Conservation (phyloP, 441 rosid species). For the Brassica hybrid region DNA sequence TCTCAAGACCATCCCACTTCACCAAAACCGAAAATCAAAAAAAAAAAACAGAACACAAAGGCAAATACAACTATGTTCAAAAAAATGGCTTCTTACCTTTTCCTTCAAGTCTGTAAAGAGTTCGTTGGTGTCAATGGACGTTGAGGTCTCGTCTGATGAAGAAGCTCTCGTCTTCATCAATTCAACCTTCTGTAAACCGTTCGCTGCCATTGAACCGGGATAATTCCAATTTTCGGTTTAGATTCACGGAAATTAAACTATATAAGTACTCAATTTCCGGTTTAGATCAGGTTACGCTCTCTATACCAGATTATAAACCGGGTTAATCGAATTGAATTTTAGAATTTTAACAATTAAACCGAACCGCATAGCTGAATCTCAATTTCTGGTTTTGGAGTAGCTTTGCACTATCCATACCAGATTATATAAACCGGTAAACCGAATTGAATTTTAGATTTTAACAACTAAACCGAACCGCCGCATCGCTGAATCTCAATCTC, state of each 20-base stretch:
- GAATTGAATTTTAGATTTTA: background rate
- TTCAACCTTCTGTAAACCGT: constrained; percentile 60
- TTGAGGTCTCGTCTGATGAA: constrained; percentile 67
- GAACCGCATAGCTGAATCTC: background rate
- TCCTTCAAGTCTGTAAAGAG: constrained; percentile 84
- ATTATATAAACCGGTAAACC: background rate
- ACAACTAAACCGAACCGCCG: background rate
- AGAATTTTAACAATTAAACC: no score
- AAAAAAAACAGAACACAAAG: background rate
- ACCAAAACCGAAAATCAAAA: constrained; percentile 15
- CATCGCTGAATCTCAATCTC: background rate
- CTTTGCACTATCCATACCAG: background rate
- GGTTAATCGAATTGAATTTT: background rate
- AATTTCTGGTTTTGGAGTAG: background rate
- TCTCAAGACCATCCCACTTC: constrained; percentile 97
- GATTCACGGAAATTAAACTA: background rate
- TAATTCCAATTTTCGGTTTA: background rate
- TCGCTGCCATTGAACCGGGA: constrained; percentile 29
- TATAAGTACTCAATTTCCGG: background rate
- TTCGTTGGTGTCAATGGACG: constrained; percentile 68
- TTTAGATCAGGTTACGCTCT: background rate
- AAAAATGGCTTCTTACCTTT: constrained; percentile 54
- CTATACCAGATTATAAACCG: constrained; percentile 1
- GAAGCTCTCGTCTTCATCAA: constrained; percentile 58
- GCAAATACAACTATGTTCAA: background rate